Evolutionary conservation across 2,329 filamentous ascomycete genomes (phyloP).

Genomic region (Cyanodermella asteris): DNA sequence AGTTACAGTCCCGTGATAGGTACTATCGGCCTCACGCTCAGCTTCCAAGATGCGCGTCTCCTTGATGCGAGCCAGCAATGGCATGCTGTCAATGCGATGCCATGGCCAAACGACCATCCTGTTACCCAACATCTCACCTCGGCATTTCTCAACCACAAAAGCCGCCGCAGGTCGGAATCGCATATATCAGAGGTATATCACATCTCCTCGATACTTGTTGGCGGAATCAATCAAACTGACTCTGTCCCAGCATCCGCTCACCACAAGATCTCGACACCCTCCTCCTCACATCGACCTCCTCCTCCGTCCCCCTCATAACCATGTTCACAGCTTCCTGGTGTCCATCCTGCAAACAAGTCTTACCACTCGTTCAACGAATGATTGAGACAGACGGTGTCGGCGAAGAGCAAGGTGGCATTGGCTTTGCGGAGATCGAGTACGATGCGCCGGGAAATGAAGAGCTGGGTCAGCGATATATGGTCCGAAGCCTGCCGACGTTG

Average conservation of each 20-base stretch:
- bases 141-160: too few relatives aligned
- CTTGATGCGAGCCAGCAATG: too few relatives aligned
- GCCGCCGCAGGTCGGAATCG: too few relatives aligned
- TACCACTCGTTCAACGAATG: slow-evolving; percentile 20
- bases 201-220: too few relatives aligned
- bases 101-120: too few relatives aligned
- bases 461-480: slow-evolving; percentile 3
- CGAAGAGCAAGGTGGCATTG: slow-evolving; percentile 22
- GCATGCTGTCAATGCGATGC: too few relatives aligned
- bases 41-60: too few relatives aligned
- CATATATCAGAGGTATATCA: too few relatives aligned
- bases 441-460: slow-evolving; percentile 16
- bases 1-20: too few relatives aligned
- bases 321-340: slow-evolving; percentile 29
- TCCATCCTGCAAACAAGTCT: slow-evolving; percentile 20
- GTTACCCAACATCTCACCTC: too few relatives aligned
- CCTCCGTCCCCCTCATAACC: slow-evolving; percentile 23
- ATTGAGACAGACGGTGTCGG: slow-evolving; percentile 23
- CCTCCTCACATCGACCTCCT: slow-evolving; percentile 23
- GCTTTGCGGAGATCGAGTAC: slow-evolving; percentile 26
- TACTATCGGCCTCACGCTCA: too few relatives aligned
- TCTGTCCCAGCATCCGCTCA: slow-evolving; percentile 17
- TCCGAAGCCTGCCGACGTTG: slow-evolving; percentile 20
- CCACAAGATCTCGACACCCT: slow-evolving; percentile 26
- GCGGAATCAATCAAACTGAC: too few relatives aligned